Evolutionary conservation across 331 rosid genomes (phyloP).

Genomic region (Quercus phellos): DNA sequence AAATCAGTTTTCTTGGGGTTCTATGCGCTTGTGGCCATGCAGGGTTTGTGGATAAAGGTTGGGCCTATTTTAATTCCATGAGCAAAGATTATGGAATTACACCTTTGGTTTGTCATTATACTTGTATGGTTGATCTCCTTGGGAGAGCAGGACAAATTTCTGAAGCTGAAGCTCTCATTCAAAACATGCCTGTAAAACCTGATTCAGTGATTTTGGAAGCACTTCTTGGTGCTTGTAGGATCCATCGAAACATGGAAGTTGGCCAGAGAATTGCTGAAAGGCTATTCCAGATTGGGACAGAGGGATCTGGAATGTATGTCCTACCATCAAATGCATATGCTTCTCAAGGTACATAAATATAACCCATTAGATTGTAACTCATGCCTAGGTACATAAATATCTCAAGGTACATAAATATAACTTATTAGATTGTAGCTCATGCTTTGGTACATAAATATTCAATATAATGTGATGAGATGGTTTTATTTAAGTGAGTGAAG

Average conservation of each 20-base stretch:
- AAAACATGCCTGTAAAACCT: not conserved
- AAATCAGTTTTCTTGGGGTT: constrained; percentile 29
- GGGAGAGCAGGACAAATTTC: constrained; percentile 28
- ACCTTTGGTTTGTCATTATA: constrained; percentile 29
- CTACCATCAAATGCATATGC: constrained; percentile 18
- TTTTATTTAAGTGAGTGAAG: too few species aligned
- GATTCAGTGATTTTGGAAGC: too few species aligned
- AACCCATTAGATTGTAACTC: too few species aligned
- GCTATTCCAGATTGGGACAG: too few species aligned
- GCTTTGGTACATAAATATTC: not conserved
- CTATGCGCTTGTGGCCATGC: constrained; percentile 34
- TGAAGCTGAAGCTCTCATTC: constrained; percentile 31
- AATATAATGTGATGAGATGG: too few species aligned
- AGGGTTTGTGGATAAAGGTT: constrained; percentile 25
- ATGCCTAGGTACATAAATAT: constrained; percentile 13
- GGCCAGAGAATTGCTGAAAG: too few species aligned
- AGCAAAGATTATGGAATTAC: constrained; percentile 21
- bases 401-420: not conserved
- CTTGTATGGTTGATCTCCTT: constrained; percentile 39
- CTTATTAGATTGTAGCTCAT: too few species aligned
- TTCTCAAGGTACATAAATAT: constrained; percentile 4
- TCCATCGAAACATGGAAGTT: too few species aligned
- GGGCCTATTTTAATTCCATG: constrained; percentile 34
- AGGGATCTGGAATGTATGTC: too few species aligned
- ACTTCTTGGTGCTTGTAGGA: too few species aligned